Evolutionary conservation across 441 rosid species (phyloP), one percentile per base, ranked within the genome.

Genomic region (Eutrema salsugineum): DNA sequence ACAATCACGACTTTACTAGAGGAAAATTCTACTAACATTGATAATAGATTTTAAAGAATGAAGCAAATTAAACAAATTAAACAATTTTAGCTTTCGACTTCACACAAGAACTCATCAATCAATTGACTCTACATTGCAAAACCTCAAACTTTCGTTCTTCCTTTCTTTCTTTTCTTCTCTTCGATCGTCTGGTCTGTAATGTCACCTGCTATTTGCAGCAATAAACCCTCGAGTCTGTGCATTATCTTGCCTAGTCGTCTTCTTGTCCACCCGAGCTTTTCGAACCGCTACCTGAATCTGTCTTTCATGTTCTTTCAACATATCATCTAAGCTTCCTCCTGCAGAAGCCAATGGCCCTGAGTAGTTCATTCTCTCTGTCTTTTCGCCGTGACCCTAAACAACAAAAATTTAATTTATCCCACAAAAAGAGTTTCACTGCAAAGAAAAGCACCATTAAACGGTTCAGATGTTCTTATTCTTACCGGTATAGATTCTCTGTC

Each of bases 261-360:
- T 80, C 87, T 88, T 88, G 71, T 81, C 93, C 7, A 22, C 19
- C 4, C 87, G 91, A 64, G 93, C 90, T 88, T 82, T 94, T 6
- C 94, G 90, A 14, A 85, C 89, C 10, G 94, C 95, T 54, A 83
- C 71, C 76, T 82, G 97, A 66, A 94, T 88, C 79, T 80, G 86
- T 64, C 80, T 86, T 80, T 94, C 97, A n/a, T 91, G 94, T 77
- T 88, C 90, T 82, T 86, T 94, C 65, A 94, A 90, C 94, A 90
- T 90, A 67, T 87, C 94, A 51, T 91, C 97, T 0, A 94, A 74
- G 87, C 88, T 83, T 64, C 90, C 90, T 65, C 88, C 88, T 6
- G 76, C 51, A 56, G 83, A 79, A 72, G 87, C 38, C 82, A 90
- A 79, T 5, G 95, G 88, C 68, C 97, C 97, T 15, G 96, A 89